These are phyloP conservation scores for Verbascum thapsus DNA, from an alignment of 257 asterid genomes.

Conservation along the genomic window DNA sequence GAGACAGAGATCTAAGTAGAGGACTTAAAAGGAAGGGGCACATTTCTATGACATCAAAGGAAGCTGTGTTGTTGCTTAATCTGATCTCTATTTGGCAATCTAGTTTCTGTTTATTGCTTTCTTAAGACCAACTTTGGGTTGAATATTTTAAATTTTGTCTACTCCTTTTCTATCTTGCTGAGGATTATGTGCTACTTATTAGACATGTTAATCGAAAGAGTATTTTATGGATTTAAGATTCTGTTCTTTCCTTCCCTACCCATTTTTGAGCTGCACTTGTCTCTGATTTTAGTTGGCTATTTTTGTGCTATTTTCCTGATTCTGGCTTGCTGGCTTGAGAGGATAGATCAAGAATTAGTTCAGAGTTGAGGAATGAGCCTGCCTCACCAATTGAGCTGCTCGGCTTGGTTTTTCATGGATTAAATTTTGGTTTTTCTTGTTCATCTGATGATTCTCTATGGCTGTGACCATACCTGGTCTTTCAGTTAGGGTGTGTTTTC, in stretches of 20 bases:
- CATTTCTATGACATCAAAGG: neutral
- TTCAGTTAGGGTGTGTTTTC: too few relatives aligned
- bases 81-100: neutral
- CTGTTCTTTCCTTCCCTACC: neutral
- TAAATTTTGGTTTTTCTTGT: too few relatives aligned
- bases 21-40: neutral
- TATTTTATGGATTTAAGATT: neutral
- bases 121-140: conserved; percentile 3
- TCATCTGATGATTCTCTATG: too few relatives aligned
- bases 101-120: neutral
- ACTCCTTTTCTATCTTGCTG: neutral
- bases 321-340: too few relatives aligned
- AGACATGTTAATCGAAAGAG: neutral
- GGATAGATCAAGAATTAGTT: too few relatives aligned
- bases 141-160: neutral
- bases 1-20: conserved; percentile 63
- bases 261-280: neutral
- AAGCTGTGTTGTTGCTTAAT: neutral
- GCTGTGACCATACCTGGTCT: too few relatives aligned
- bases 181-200: neutral
- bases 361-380: too few relatives aligned
- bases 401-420: too few relatives aligned
- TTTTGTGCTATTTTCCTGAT: too few relatives aligned
- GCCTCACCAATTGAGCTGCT: too few relatives aligned
- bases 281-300: neutral